Evolutionary conservation across 768 basidiomycete species (phyloP).

Genomic region (Hypholoma sublateritium): DNA sequence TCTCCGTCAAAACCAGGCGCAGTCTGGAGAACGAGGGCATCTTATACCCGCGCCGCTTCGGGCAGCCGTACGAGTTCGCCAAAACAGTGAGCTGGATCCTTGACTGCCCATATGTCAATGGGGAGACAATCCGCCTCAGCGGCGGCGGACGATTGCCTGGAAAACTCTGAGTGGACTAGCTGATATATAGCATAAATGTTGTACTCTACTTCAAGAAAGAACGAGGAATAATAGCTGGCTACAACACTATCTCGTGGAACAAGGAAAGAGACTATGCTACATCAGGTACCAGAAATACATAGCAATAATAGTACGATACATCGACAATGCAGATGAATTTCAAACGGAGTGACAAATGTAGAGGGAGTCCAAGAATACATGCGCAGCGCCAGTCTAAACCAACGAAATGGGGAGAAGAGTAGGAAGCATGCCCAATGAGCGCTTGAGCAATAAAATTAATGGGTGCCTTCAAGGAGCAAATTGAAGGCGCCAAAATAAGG

Average conservation of each 20-base stretch:
- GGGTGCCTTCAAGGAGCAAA: neutral
- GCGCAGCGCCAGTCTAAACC: neutral
- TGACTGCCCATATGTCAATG: conserved; percentile 55
- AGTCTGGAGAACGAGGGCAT: conserved; percentile 40
- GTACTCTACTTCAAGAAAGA: neutral
- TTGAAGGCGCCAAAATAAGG: neutral
- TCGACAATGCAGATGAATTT: neutral
- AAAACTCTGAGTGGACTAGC: conserved; percentile 24
- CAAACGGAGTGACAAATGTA: neutral
- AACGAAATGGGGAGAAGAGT: neutral
- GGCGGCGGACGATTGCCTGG: conserved; percentile 41
- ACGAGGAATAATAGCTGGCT: neutral
- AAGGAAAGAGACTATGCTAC: neutral
- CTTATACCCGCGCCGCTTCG: conserved; percentile 47
- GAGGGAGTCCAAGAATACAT: neutral
- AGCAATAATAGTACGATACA: neutral
- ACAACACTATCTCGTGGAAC: neutral
- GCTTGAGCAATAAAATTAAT: neutral
- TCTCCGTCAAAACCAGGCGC: conserved; percentile 34
- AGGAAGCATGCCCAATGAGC: neutral
- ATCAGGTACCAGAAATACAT: neutral
- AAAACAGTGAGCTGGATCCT: conserved; percentile 48
- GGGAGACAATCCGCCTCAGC: conserved; percentile 48
- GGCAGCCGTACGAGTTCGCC: conserved; percentile 49
- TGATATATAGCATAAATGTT: neutral